Evolutionary conservation across 2,329 filamentous ascomycete genomes (phyloP), one percentile per base, ranked within the genome.

Genomic region (Pseudocercospora pini-densiflorae): DNA sequence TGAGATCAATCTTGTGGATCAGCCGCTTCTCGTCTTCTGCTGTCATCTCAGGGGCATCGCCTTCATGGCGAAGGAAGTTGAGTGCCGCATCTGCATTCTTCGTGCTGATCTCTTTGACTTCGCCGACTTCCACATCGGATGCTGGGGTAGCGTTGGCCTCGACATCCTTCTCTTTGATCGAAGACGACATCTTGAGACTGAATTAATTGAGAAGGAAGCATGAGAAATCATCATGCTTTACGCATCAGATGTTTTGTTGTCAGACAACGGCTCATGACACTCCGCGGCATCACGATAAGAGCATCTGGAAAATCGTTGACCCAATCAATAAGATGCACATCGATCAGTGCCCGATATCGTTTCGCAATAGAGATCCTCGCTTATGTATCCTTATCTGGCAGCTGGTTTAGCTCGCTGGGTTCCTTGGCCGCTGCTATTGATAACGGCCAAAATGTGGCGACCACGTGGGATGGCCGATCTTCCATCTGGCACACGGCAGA

Each of bases 1-100:
- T 78, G 72, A 74, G 77, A 55, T 82, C 80, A 29, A 81, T 80
- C 68, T 79, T 81, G 5, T 76, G 70, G 1, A 74, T 51, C 21
- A 77, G 61, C 40, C 62, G 63, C 62, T 70, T 73, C 55, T 74
- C 73, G 31, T 75, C 72, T 27, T 70, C 69, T 2, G 62, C 27
- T 12, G 71, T 72, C 72, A 73, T 75, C n/a, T 68, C 64, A 12
- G 70, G 69, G 9, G 72, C 71, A 7, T 67, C 64, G 31, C 71
- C 70, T 67, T 76, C 72, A 40, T 70, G 65, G 29, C 73, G 76
- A 4, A 77, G 64, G 45, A 76, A 77, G 36, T 73, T 71, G 3
- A 77, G 70, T 2, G 75, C 76, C 10, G 72, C 75, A 61, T 77
- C 76, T 29, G 73, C 74, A 58, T 75, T 72, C 24, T 57, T 36